phyloP scores from a whole-genome alignment of 495 filamentous ascomycete genomes.

The Talaromyces borbonicus region DNA sequence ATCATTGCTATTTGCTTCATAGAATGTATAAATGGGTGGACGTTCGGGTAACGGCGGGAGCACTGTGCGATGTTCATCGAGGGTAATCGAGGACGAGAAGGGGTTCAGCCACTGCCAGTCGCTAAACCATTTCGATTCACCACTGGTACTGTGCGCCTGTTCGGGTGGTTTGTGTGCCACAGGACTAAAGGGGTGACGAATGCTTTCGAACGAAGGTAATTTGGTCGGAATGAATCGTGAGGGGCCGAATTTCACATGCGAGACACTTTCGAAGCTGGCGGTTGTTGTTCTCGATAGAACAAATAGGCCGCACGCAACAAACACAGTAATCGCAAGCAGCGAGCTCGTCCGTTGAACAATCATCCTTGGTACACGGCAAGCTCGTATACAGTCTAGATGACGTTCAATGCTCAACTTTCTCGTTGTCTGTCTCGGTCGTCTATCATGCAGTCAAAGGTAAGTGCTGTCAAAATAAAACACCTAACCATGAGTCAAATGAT shows the following conservation, averaged over 20 bases:
- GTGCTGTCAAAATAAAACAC: no score
- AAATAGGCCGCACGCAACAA: slow-evolving; percentile 35
- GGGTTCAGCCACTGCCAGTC: slow-evolving; percentile 84
- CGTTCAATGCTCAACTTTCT: not conserved
- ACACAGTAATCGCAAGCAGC: slow-evolving; percentile 32
- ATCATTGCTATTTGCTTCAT: slow-evolving; percentile 58
- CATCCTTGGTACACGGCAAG: slow-evolving; percentile 16
- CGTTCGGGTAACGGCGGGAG: slow-evolving; percentile 68
- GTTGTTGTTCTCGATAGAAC: slow-evolving; percentile 22
- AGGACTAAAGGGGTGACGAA: slow-evolving; percentile 45
- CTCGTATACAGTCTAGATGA: no score
- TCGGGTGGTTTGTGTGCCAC: slow-evolving; percentile 69
- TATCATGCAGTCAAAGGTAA: no score
- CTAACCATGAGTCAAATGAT: not conserved
- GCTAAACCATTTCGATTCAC: slow-evolving; percentile 73
- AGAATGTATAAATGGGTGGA: slow-evolving; percentile 86
- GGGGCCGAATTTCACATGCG: slow-evolving; percentile 26
- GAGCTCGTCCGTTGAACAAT: slow-evolving; percentile 35
- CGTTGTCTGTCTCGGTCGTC: no score
- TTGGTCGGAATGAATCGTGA: slow-evolving; percentile 34
- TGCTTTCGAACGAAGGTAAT: slow-evolving; percentile 19
- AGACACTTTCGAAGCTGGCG: slow-evolving; percentile 26
- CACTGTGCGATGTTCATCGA: slow-evolving; percentile 78
- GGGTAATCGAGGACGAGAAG: slow-evolving; percentile 76
- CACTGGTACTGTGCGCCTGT: slow-evolving; percentile 68